phyloP scores from a whole-genome alignment of 2,329 filamentous ascomycete species.

The Calonectria multiphialidica region DNA sequence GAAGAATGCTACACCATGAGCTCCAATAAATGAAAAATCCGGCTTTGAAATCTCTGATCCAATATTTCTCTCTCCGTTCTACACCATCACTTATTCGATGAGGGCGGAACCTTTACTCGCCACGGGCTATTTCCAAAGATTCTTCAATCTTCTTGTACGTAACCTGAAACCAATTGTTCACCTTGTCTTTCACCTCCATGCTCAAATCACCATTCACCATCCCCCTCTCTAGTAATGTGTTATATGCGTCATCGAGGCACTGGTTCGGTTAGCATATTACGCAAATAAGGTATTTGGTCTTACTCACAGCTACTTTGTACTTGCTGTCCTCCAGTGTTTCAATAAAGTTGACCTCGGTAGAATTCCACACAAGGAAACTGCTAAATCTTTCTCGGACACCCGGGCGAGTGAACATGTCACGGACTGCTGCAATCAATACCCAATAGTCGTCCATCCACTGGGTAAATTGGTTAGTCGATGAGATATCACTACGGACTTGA shows the following conservation, averaged over 20 bases:
- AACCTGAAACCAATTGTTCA: not conserved
- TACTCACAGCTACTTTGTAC: slow-evolving; percentile 9
- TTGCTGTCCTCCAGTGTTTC: slow-evolving; percentile 1
- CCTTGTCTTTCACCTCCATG: not conserved
- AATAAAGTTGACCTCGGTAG: slow-evolving; percentile 8
- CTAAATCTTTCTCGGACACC: not conserved
- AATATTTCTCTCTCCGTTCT: not conserved
- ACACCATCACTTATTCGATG: not conserved
- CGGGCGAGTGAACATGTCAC: not conserved
- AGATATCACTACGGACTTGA: not conserved
- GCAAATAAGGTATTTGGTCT: not conserved
- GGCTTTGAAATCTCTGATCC: not conserved
- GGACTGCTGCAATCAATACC: not conserved
- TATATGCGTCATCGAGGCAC: slow-evolving; percentile 9
- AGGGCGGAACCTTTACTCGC: not conserved
- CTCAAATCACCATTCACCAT: not conserved
- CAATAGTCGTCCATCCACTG: slow-evolving; percentile 10
- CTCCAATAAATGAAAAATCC: not conserved
- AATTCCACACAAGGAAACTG: not conserved
- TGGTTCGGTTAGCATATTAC: not conserved
- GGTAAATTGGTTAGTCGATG: not conserved
- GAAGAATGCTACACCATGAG: not conserved
- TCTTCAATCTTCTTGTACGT: slow-evolving; percentile 4
- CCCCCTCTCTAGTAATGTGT: not conserved
- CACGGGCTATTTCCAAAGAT: not conserved